Evolutionary conservation across 2,329 filamentous ascomycete species (phyloP).

Genomic region (Curvularia spicifera): DNA sequence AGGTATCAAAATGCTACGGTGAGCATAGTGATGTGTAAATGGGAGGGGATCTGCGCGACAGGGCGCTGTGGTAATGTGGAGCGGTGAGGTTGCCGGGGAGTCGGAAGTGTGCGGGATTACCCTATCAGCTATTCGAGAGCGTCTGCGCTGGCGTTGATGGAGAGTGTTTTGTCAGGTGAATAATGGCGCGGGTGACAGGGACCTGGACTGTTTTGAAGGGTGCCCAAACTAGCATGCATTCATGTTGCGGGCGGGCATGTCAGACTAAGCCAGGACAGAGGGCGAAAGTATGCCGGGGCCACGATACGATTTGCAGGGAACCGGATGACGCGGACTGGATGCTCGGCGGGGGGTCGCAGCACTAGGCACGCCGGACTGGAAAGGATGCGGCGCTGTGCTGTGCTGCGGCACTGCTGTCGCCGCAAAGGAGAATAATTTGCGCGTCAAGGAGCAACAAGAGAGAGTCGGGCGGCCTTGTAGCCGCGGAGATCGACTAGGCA

Average conservation of each 20-base stretch:
- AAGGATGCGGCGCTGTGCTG: not conserved
- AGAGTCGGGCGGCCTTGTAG: slow-evolving; percentile 20
- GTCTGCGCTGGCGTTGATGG: slow-evolving; percentile 37
- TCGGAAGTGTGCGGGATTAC: slow-evolving; percentile 44
- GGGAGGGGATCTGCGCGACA: slow-evolving; percentile 31
- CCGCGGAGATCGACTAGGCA: slow-evolving; percentile 2
- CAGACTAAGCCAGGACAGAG: slow-evolving; percentile 28
- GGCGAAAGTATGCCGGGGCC: slow-evolving; percentile 24
- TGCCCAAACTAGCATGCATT: slow-evolving; percentile 26
- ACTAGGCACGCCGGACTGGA: not conserved
- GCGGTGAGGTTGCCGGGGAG: slow-evolving; percentile 36
- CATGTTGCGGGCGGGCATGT: slow-evolving; percentile 23
- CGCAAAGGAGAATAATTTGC: not conserved
- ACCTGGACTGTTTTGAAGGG: slow-evolving; percentile 38
- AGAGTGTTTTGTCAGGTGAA: slow-evolving; percentile 31
- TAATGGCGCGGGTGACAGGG: slow-evolving; percentile 34
- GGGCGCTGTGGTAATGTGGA: slow-evolving; percentile 33
- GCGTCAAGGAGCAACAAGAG: slow-evolving; percentile 11
- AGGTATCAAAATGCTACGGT: slow-evolving; percentile 28
- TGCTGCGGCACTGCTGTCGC: slow-evolving; percentile 1
- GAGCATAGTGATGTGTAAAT: slow-evolving; percentile 36
- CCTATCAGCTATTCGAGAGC: slow-evolving; percentile 29
- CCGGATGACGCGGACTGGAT: slow-evolving; percentile 40
- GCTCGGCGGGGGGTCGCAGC: slow-evolving; percentile 32
- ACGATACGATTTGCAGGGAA: slow-evolving; percentile 25